Evolutionary conservation across 352 stramenopile species (phyloP).

Genomic region (Pelagophyceae sp.): DNA sequence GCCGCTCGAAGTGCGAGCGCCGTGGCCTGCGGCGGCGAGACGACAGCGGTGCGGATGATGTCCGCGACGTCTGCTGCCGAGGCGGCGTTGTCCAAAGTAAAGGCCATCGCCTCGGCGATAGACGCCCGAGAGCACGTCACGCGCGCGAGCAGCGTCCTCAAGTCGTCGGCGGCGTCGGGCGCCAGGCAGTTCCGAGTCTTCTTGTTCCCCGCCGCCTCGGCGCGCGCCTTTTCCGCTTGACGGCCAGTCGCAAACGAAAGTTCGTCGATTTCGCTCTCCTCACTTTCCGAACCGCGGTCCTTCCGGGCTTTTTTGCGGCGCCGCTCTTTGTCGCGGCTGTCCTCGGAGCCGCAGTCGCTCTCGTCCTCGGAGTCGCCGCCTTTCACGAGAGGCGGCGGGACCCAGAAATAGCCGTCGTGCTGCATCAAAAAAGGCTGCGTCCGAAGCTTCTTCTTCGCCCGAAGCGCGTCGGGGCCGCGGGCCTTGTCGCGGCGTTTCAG

Average conservation of each 20-base stretch:
- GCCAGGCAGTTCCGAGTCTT: neutral
- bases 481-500: neutral
- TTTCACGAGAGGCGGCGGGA: constrained; percentile 24
- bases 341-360: neutral
- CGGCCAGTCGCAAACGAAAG: neutral
- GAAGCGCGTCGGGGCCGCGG: neutral
- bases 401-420: constrained; percentile 34
- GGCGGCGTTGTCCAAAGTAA: constrained; percentile 15
- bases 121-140: neutral
- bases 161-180: neutral
- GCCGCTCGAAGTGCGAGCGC: constrained; percentile 36
- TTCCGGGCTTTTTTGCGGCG: too few species aligned
- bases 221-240: constrained; percentile 9
- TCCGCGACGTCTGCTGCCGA: constrained; percentile 1
- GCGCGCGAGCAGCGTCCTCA: neutral
- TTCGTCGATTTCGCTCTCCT: neutral
- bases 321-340: neutral
- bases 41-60: neutral
- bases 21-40: neutral
- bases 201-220: neutral
- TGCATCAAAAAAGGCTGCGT: constrained; percentile 5
- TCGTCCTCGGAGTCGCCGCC: neutral
- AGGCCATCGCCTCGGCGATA: constrained; percentile 5
- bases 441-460: neutral
- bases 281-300: too few species aligned